phyloP scores from a whole-genome alignment of 768 basidiomycete species.

The Psilocybe cyanescens region DNA sequence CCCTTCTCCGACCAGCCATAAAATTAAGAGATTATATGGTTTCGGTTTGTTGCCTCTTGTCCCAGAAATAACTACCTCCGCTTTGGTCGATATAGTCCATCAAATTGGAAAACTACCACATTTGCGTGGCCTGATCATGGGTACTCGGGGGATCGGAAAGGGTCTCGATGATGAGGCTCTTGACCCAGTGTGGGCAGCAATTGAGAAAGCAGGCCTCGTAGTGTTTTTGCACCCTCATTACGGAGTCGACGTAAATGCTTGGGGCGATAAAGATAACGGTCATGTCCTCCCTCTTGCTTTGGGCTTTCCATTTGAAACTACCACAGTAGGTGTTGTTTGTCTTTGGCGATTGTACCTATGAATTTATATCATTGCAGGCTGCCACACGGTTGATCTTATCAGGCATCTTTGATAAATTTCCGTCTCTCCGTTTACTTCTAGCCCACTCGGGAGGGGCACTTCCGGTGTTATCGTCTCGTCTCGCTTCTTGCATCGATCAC shows the following conservation, averaged over 20 bases:
- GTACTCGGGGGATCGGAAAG: conserved; percentile 75
- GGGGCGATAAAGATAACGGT: conserved; percentile 80
- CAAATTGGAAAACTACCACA: conserved; percentile 70
- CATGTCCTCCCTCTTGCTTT: conserved; percentile 87
- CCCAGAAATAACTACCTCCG: conserved; percentile 54
- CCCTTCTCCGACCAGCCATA: conserved; percentile 40
- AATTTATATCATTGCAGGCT: conserved; percentile 41
- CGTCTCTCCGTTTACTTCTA: conserved; percentile 73
- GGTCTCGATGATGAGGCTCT: conserved; percentile 82
- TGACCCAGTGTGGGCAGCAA: conserved; percentile 82
- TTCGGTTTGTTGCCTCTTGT: conserved; percentile 88
- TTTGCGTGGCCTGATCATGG: conserved; percentile 79
- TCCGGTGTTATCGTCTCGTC: conserved; percentile 80
- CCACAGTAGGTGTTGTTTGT: conserved; percentile 58
- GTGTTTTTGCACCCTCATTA: conserved; percentile 90
- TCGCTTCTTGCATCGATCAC: conserved; percentile 85
- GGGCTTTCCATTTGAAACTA: conserved; percentile 92
- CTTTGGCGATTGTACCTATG: neutral
- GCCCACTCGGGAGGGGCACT: conserved; percentile 90
- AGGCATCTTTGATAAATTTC: conserved; percentile 81
- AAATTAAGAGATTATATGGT: conserved; percentile 74
- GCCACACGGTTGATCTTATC: conserved; percentile 81
- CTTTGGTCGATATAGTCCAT: conserved; percentile 65
- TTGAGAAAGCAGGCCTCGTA: conserved; percentile 69
- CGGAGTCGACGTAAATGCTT: conserved; percentile 73